A percentile compares a stretch with the other conserved stretches of the same genome.
Conservation (phyloP, 495 filamentous ascomycete genomes). For the Xylaria grammica region DNA sequence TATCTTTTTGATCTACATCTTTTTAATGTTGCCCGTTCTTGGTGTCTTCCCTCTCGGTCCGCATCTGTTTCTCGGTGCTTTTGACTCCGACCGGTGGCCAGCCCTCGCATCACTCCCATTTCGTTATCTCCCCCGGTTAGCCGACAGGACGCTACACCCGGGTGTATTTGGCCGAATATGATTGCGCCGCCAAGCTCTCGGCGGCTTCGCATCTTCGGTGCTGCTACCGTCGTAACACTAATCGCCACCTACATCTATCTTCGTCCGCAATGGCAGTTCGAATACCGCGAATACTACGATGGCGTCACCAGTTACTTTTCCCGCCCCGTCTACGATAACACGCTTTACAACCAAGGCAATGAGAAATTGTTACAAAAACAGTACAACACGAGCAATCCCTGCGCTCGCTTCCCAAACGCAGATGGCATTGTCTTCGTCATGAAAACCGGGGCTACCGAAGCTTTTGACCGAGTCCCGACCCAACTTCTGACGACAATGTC, state of each 20-base stretch:
- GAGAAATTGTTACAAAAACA: conserved; percentile 31
- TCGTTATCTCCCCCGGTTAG: background rate
- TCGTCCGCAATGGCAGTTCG: conserved; percentile 33
- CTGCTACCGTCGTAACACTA: conserved; percentile 26
- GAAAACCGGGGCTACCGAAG: conserved; percentile 59
- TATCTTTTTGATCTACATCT: conserved; percentile 1
- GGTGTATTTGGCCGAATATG: conserved; percentile 26
- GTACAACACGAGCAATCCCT: conserved; percentile 35
- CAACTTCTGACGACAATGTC: conserved; percentile 52
- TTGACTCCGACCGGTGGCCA: background rate
- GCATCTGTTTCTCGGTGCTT: background rate
- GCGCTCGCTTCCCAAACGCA: conserved; percentile 35
- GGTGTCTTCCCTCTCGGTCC: background rate
- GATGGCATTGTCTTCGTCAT: conserved; percentile 45
- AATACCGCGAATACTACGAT: conserved; percentile 39
- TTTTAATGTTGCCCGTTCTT: conserved; percentile 13
- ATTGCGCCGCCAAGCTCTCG: conserved; percentile 34
- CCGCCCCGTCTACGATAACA: conserved; percentile 36
- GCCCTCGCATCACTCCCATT: background rate
- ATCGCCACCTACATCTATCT: conserved; percentile 29
- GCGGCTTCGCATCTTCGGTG: conserved; percentile 31
- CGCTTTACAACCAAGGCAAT: conserved; percentile 33
- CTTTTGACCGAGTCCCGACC: conserved; percentile 52
- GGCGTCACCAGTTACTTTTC: conserved; percentile 32
- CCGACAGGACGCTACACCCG: too few relatives aligned